A percentile compares a stretch with the other conserved stretches of the same genome.
Evolutionary conservation across 2,329 filamentous ascomycete genomes (phyloP).

Genomic region (Sarocladium oryzae): DNA sequence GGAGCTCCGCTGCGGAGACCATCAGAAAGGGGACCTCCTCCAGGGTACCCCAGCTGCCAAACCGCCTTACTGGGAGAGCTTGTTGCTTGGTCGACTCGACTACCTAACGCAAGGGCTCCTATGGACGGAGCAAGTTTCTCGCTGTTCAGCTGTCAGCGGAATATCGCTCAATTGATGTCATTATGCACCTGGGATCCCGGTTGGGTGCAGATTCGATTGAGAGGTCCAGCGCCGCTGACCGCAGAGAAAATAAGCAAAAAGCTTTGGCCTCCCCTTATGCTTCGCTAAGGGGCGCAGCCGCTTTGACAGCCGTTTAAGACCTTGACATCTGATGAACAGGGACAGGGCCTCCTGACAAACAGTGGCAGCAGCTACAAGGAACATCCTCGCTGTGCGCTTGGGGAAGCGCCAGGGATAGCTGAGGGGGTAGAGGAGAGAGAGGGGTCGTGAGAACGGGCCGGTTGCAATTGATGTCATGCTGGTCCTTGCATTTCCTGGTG

Average conservation of each 20-base stretch:
- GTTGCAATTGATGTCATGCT: conserved; percentile 5
- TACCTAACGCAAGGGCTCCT: too few relatives aligned
- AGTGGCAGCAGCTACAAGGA: conserved; percentile 1
- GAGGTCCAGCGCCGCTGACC: too few relatives aligned
- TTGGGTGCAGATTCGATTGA: not conserved
- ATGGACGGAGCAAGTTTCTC: not conserved
- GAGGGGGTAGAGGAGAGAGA: not conserved
- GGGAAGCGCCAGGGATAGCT: not conserved
- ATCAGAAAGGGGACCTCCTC: not conserved
- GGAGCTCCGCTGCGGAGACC: not conserved
- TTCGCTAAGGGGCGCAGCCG: not conserved
- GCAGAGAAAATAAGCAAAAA: too few relatives aligned
- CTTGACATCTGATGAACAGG: not conserved
- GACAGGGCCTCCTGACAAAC: conserved; percentile 3
- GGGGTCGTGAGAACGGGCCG: not conserved
- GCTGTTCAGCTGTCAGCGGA: not conserved
- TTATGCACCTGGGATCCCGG: not conserved
- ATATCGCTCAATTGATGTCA: not conserved
- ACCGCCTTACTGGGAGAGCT: not conserved
- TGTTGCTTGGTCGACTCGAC: not conserved
- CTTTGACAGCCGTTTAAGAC: conserved; percentile 5
- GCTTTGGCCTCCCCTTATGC: not conserved
- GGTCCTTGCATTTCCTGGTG: not conserved
- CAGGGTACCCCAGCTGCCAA: not conserved
- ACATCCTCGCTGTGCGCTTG: not conserved